Evolutionary conservation across 371 early-diverging fungal species (phyloP).

Genomic region (Mortierella sp.): DNA sequence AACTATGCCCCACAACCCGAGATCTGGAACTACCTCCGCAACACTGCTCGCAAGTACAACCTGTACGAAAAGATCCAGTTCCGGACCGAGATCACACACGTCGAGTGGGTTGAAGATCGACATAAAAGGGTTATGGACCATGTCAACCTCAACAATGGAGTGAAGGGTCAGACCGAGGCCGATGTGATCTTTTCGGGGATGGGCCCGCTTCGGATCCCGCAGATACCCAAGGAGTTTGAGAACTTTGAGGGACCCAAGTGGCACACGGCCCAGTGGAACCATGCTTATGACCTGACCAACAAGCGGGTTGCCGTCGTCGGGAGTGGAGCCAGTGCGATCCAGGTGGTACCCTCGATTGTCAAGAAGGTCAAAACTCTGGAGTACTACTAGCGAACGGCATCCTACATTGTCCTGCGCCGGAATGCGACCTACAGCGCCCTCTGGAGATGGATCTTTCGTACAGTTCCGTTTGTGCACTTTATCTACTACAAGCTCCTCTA

Average conservation of each 20-base stretch:
- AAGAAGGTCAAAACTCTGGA: conserved; percentile 57
- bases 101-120: conserved; percentile 59
- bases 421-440: conserved; percentile 34
- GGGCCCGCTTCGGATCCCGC: conserved; percentile 63
- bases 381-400: conserved; percentile 66
- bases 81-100: conserved; percentile 57
- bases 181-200: conserved; percentile 53
- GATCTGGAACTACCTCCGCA: conserved; percentile 63
- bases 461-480: conserved; percentile 53
- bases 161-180: conserved; percentile 8
- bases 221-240: conserved; percentile 60
- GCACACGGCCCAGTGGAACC: conserved; percentile 64
- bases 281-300: conserved; percentile 56
- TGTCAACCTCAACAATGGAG: conserved; percentile 23
- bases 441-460: conserved; percentile 48
- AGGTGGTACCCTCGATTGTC: conserved; percentile 61
- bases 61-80: conserved; percentile 60
- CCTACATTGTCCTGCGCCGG: conserved; percentile 53
- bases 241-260: conserved; percentile 58
- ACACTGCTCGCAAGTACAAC: conserved; percentile 61
- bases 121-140: conserved; percentile 61
- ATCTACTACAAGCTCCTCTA: conserved; percentile 22
- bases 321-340: conserved; percentile 67
- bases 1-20: conserved; percentile 61
- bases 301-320: conserved; percentile 65